A percentile compares a stretch with the other conserved stretches of the same genome.
These are phyloP conservation scores for Linnemannia elongata DNA, from an alignment of 192 early-diverging fungal species.

Conservation along the genomic window DNA sequence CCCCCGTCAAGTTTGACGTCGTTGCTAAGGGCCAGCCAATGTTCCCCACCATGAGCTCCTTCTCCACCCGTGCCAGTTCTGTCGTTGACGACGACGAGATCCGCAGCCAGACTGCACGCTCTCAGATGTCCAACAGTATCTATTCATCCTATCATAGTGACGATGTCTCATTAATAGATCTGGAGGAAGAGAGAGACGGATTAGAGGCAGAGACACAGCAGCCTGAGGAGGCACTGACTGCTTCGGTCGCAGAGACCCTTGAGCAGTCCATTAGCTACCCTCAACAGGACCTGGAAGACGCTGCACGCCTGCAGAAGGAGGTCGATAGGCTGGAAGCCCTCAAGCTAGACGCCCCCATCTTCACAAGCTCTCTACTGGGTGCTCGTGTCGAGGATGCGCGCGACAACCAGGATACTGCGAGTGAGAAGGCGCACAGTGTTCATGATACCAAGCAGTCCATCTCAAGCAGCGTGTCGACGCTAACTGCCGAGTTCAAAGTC, in stretches of 20 bases:
- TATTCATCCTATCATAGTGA: slow-evolving; percentile 34
- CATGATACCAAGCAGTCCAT: not conserved
- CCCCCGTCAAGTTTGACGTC: slow-evolving; percentile 46
- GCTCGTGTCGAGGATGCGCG: not conserved
- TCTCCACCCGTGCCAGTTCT: not conserved
- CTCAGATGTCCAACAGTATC: slow-evolving; percentile 11
- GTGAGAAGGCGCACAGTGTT: not conserved
- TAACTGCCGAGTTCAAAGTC: not conserved
- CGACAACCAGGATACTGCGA: not conserved
- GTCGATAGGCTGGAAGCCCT: slow-evolving; percentile 30
- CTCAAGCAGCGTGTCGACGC: not conserved
- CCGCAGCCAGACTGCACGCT: not conserved
- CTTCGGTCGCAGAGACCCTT: not conserved
- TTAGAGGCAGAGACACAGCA: not conserved
- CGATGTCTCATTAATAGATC: slow-evolving; percentile 45
- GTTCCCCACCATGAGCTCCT: not conserved
- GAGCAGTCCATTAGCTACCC: slow-evolving; percentile 36
- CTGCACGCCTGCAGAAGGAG: slow-evolving; percentile 19
- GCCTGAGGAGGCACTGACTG: not conserved
- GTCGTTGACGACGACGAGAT: not conserved
- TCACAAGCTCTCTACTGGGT: slow-evolving; percentile 27
- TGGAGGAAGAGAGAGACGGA: slow-evolving; percentile 24
- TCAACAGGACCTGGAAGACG: slow-evolving; percentile 31
- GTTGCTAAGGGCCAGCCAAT: not conserved
- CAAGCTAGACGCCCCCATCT: slow-evolving; percentile 41